Conservation (phyloP, 768 basidiomycete genomes). For the Mycena alexandri region DNA sequence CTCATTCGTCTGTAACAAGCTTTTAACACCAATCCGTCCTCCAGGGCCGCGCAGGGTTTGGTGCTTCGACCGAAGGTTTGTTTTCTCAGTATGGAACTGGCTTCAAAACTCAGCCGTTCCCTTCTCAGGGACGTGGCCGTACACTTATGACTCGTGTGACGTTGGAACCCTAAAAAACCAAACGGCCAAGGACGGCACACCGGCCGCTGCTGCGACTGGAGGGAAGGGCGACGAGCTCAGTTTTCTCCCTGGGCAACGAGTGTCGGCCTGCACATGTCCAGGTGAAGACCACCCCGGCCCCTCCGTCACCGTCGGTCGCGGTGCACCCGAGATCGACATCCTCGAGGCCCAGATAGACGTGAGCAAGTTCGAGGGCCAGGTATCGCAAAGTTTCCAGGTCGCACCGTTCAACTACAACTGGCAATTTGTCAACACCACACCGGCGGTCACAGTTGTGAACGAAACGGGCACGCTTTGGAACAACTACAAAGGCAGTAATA, state of each 20-base stretch:
- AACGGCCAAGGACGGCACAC: constrained; percentile 69
- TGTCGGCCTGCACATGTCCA: constrained; percentile 90
- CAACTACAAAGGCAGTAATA: constrained; percentile 75
- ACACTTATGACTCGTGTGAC: constrained; percentile 88
- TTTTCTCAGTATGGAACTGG: too few relatives aligned
- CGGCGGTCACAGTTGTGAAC: constrained; percentile 69
- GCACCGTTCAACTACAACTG: constrained; percentile 86
- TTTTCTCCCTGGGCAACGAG: constrained; percentile 86
- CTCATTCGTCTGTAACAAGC: not conserved
- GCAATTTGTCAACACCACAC: constrained; percentile 65
- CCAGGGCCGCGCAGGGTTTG: constrained; percentile 89
- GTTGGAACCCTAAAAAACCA: constrained; percentile 89
- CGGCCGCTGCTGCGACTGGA: constrained; percentile 69
- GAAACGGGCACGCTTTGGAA: constrained; percentile 67
- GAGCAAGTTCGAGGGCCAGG: constrained; percentile 64
- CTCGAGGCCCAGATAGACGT: constrained; percentile 85
- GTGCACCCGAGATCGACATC: constrained; percentile 94
- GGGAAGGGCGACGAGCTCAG: constrained; percentile 69
- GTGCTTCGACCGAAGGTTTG: constrained; percentile 86
- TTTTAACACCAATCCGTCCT: constrained; percentile 42
- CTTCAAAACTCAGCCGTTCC: too few relatives aligned
- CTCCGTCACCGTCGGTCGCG: constrained; percentile 71
- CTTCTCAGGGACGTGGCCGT: constrained; percentile 69
- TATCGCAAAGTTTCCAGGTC: constrained; percentile 85
- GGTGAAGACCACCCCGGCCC: constrained; percentile 93